Percentiles rank a stretch among this genome's conserved stretches.
phyloP scores from a whole-genome alignment of 176 grass and related monocot genomes.

The Tillandsia fasciculata region DNA sequence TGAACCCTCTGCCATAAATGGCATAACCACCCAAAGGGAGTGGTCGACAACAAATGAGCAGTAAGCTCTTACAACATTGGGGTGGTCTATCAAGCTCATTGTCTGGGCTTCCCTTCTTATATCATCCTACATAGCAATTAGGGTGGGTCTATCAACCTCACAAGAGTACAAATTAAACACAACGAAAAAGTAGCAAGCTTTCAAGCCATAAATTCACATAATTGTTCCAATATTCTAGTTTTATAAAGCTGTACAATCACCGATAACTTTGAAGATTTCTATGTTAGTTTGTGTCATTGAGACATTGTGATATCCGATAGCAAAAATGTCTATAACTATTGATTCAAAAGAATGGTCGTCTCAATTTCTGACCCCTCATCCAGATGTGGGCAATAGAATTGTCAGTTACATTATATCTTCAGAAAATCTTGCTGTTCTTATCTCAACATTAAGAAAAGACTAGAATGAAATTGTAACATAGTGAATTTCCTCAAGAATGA shows the following conservation, averaged over 20 bases:
- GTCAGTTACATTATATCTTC: neutral
- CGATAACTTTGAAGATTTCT: neutral
- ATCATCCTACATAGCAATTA: constrained; percentile 54
- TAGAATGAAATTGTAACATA: no score
- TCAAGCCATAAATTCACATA: no score
- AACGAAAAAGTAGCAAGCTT: no score
- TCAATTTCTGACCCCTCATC: neutral
- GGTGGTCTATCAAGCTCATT: constrained; percentile 97
- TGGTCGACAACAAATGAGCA: constrained; percentile 90
- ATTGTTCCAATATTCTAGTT: no score
- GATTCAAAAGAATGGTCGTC: neutral
- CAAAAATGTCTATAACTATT: neutral
- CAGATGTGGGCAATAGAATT: neutral
- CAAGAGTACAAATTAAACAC: no score
- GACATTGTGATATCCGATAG: neutral
- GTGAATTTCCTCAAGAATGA: no score
- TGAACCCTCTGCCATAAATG: constrained; percentile 94
- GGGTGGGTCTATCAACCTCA: no score
- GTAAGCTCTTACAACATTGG: constrained; percentile 82
- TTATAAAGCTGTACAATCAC: neutral
- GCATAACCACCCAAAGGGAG: constrained; percentile 95
- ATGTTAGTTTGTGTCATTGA: neutral
- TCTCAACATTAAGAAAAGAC: no score
- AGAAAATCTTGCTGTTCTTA: no score
- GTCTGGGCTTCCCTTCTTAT: constrained; percentile 88